phyloP scores from a whole-genome alignment of 2,329 filamentous ascomycete species.

The Dothiorella sarmentorum region DNA sequence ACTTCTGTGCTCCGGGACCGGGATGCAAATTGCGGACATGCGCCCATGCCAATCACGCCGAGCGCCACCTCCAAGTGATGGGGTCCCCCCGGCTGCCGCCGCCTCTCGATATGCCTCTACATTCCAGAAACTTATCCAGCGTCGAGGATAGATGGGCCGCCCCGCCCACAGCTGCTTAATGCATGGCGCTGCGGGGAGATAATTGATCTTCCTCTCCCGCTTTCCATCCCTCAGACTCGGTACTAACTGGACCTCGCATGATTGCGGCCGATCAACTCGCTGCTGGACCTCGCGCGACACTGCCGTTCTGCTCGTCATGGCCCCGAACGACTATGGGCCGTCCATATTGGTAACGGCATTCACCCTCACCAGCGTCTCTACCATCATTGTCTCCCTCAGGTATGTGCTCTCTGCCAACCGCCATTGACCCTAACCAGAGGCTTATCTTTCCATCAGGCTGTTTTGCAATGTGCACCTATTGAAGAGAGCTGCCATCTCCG shows the following conservation, averaged over 20 bases:
- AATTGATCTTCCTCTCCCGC: conserved; percentile 1
- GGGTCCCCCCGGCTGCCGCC: conserved; percentile 9
- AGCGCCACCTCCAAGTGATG: conserved; percentile 7
- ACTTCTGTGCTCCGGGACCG: background rate
- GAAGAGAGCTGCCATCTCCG: conserved; percentile 10
- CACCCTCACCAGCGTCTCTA: conserved; percentile 9
- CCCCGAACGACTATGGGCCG: conserved; percentile 3
- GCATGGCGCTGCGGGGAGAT: background rate
- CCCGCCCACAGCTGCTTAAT: background rate
- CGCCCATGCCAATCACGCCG: background rate
- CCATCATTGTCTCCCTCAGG: conserved; percentile 10
- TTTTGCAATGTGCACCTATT: conserved; percentile 14
- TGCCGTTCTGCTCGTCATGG: background rate
- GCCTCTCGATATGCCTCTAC: background rate
- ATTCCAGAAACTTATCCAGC: background rate
- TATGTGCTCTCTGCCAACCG: background rate
- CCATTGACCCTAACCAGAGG: background rate
- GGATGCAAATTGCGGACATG: conserved; percentile 5
- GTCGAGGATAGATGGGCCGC: conserved; percentile 9
- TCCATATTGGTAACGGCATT: conserved; percentile 7
- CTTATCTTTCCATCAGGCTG: background rate
- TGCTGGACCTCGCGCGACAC: background rate
- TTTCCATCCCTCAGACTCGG: background rate
- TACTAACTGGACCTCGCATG: background rate
- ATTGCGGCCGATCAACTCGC: background rate